Evolutionary conservation across 257 asterid genomes (phyloP).

Genomic region (Echium plantagineum): DNA sequence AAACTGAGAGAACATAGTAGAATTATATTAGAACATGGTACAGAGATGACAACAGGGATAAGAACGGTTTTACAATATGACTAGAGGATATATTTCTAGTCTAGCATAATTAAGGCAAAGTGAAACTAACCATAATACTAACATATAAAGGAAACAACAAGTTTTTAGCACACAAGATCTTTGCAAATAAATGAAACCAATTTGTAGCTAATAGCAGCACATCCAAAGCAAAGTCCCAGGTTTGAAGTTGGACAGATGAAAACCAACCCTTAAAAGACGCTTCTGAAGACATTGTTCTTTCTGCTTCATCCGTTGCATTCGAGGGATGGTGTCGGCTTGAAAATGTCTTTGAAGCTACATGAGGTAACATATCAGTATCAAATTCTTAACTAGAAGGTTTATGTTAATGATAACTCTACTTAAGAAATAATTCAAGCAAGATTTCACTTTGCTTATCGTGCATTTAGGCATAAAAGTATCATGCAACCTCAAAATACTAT

Average conservation of each 20-base stretch:
- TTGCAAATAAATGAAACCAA: not conserved
- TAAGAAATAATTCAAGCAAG: not conserved
- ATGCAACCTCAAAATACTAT: not conserved
- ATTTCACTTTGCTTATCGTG: not conserved
- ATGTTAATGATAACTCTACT: not conserved
- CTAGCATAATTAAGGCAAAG: no score
- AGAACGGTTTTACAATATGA: not conserved
- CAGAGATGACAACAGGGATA: not conserved
- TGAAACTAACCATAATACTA: no score
- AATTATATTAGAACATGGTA: not conserved
- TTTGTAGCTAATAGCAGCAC: not conserved
- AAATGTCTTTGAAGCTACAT: slow-evolving; percentile 88
- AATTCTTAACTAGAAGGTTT: no score
- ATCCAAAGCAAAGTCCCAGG: slow-evolving; percentile 6
- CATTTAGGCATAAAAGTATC: not conserved
- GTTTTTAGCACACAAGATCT: not conserved
- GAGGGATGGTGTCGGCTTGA: slow-evolving; percentile 86
- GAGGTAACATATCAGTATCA: slow-evolving; percentile 6
- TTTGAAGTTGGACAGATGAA: slow-evolving; percentile 1
- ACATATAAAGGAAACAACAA: not conserved
- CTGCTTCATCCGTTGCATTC: slow-evolving; percentile 83
- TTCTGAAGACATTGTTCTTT: slow-evolving; percentile 92
- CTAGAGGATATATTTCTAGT: not conserved
- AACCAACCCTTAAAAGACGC: slow-evolving; percentile 74
- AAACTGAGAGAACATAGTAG: not conserved